Percentiles rank a stretch among this genome's conserved stretches.
These are phyloP conservation scores for Tulasnella sp. DNA, from an alignment of 768 basidiomycete species.

Conservation along the genomic window DNA sequence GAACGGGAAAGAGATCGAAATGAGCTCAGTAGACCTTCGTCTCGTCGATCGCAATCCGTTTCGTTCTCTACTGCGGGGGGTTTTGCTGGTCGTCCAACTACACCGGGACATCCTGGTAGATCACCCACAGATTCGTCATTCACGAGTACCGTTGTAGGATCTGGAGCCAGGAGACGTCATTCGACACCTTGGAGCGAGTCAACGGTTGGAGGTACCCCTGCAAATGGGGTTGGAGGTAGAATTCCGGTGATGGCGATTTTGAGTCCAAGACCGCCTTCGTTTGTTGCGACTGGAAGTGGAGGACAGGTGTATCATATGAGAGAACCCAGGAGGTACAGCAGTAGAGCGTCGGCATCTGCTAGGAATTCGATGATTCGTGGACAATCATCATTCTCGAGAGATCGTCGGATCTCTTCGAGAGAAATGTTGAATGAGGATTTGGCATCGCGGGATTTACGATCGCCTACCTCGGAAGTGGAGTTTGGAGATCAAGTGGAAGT, in stretches of 20 bases:
- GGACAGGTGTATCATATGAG: conserved; percentile 4
- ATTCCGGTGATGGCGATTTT: conserved; percentile 14
- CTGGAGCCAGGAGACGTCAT: too few relatives aligned
- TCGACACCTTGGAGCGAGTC: conserved; percentile 1
- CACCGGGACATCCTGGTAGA: too few relatives aligned
- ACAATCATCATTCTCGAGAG: background rate
- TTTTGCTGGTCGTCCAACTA: background rate
- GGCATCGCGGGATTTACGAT: too few relatives aligned
- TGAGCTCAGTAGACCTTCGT: conserved; percentile 4
- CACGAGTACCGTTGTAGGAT: too few relatives aligned
- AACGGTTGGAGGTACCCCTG: background rate
- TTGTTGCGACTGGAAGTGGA: background rate
- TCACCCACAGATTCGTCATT: too few relatives aligned
- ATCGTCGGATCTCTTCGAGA: background rate
- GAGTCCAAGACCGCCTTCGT: conserved; percentile 9
- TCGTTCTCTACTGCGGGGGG: conserved; percentile 5
- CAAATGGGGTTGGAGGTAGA: background rate
- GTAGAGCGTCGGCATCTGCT: background rate
- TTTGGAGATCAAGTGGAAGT: too few relatives aligned
- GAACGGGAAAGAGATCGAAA: too few relatives aligned
- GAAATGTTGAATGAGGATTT: too few relatives aligned
- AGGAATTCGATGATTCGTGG: background rate
- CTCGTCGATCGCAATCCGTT: conserved; percentile 4
- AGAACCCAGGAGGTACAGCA: conserved; percentile 10
- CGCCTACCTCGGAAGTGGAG: too few relatives aligned